Evolutionary conservation across 108 stramenopile genomes (phyloP).

Genomic region (Skeletonema tropicum): DNA sequence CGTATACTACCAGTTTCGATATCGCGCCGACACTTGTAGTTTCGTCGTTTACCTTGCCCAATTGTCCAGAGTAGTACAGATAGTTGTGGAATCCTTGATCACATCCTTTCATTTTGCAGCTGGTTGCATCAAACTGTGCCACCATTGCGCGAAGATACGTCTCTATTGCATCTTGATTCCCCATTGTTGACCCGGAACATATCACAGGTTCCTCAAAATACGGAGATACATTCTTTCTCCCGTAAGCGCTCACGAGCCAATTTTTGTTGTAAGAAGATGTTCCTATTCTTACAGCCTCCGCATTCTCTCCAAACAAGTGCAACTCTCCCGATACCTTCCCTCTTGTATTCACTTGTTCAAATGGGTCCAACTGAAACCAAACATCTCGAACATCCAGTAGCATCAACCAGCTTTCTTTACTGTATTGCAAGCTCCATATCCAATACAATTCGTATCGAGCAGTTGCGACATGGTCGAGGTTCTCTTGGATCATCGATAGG

Average conservation of each 20-base stretch:
- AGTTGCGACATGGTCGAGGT: slow-evolving; percentile 80
- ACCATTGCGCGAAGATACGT: slow-evolving; percentile 81
- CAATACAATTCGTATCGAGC: slow-evolving; percentile 89
- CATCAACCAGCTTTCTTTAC: slow-evolving; percentile 75
- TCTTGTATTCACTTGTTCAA: slow-evolving; percentile 27
- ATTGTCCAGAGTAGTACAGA: slow-evolving; percentile 70
- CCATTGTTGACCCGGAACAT: slow-evolving; percentile 84
- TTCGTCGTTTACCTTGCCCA: slow-evolving; percentile 21
- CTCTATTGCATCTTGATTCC: slow-evolving; percentile 82
- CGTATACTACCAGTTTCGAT: slow-evolving; percentile 63
- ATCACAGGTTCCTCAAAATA: slow-evolving; percentile 73
- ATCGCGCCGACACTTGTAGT: slow-evolving; percentile 51
- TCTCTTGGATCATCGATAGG: slow-evolving; percentile 65
- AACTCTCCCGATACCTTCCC: slow-evolving; percentile 57
- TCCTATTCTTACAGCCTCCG: slow-evolving; percentile 71
- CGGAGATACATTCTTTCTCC: slow-evolving; percentile 42
- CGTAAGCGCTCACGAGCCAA: slow-evolving; percentile 67
- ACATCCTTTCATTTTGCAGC: slow-evolving; percentile 72
- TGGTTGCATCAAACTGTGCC: slow-evolving; percentile 76
- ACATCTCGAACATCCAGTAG: slow-evolving; percentile 82
- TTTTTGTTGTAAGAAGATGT: slow-evolving; percentile 66
- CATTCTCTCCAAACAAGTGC: slow-evolving; percentile 85
- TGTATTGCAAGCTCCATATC: slow-evolving; percentile 80
- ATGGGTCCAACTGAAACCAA: slow-evolving; percentile 81
- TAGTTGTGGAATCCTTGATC: slow-evolving; percentile 92